Evolutionary conservation across 257 asterid genomes (phyloP), one percentile per base, ranked within the genome.

Genomic region (Misopates orontium): DNA sequence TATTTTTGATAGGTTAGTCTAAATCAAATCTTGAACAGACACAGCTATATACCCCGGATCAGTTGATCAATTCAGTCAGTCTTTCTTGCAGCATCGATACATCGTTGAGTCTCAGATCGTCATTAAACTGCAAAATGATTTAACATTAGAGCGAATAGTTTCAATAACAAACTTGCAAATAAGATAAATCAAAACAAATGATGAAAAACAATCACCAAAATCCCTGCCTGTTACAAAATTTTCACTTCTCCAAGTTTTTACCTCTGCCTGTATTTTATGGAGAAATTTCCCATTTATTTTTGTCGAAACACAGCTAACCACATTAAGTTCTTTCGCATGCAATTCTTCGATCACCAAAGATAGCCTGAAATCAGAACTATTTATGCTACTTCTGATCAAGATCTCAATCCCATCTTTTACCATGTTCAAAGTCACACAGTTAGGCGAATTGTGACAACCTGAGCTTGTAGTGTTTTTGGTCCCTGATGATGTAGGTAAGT

Each of bases 181-280:
- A 36, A 36, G 8, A 8, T 36, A 36, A 36, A 3, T 36, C 10
- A 36, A 36, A 1, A 28, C 2, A 28, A 28, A 28, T 2, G 6
- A 28, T 2, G 6, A 10, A 3, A 4, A 36, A 36, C 4, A 36
- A 36, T 9, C 36, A 36, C 1, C 42, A 36, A 36, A 8, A 5
- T 8, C 42, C 42, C 2, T 28, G 6, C 6, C n/a, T n/a, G n/a
- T n/a, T n/a, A n/a, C n/a, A n/a, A n/a, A n/a, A n/a, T n/a, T n/a
- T n/a, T n/a, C n/a, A n/a, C n/a, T n/a, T n/a, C n/a, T n/a, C n/a
- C n/a, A n/a, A n/a, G n/a, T n/a, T n/a, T 6, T 18, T 39, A 59
- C 64, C 64, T 40, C 31, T 39, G 64, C 64, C 11, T 32, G 51
- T 23, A 59, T 59, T 40, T 59, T 59, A 59, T 59, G 64, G 19